Evolutionary conservation across 2,329 filamentous ascomycete genomes (phyloP).

Genomic region (Nemania diffusa): DNA sequence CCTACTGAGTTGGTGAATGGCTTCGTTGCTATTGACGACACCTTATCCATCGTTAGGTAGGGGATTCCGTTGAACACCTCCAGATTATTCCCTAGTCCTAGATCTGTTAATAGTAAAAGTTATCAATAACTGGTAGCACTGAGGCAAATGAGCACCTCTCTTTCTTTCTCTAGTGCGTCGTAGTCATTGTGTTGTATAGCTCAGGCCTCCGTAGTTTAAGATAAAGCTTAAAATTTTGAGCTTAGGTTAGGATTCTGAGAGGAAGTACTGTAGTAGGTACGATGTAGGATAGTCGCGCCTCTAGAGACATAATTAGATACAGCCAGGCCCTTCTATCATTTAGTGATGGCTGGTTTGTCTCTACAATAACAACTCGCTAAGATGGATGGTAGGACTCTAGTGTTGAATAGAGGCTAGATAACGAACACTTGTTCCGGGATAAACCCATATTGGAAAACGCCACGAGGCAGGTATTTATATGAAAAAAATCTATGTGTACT

Average conservation of each 20-base stretch:
- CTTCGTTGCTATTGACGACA: not conserved
- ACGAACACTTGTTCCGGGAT: not conserved
- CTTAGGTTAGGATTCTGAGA: too few relatives aligned
- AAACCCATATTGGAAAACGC: not conserved
- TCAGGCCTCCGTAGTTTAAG: too few relatives aligned
- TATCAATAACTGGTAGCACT: too few relatives aligned
- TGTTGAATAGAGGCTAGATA: not conserved
- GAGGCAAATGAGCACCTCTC: too few relatives aligned
- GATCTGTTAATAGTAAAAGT: not conserved
- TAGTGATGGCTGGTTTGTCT: not conserved
- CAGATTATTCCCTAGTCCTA: not conserved
- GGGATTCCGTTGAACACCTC: not conserved
- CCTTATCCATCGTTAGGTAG: not conserved
- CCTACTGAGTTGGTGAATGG: not conserved
- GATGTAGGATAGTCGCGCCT: not conserved
- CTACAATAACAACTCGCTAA: not conserved
- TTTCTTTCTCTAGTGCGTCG: too few relatives aligned
- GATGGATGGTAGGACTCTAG: not conserved
- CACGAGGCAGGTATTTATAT: not conserved
- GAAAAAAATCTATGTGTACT: constrained; percentile 4
- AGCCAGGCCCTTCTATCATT: not conserved
- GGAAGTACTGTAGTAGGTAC: too few relatives aligned
- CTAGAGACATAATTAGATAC: not conserved
- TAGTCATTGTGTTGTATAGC: too few relatives aligned
- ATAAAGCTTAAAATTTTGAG: too few relatives aligned